Base-by-base conservation (phyloP, 169 alveolate genomes). In the Eimeria praecox region DNA sequence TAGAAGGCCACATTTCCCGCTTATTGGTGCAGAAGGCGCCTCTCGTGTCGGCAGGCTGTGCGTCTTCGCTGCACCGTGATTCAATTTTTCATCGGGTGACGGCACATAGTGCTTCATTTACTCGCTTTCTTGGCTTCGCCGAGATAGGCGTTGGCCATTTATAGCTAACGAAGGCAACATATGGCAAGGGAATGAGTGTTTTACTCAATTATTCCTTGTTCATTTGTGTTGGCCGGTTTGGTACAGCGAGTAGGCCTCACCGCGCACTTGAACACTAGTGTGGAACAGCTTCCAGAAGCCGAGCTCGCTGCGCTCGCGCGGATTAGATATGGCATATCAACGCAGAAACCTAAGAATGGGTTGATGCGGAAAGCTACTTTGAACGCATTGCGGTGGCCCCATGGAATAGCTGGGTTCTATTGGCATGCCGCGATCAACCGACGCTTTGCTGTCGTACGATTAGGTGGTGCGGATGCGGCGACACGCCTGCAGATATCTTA, bases 391-490 rank as follows among this genome's bases (percentile, higher is more conserved):
- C 82, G 20, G 18, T 38, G 80, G 22, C 24, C 49, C 80, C 27
- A 33, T 9, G 30, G 80, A 3, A 3, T 46, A 69, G 46, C 14
- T 9, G 78, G 78, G 12, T 33, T 30, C 42, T 69, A 27, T 33
- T 42, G 16, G 40, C n/a, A 35, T 3, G 54, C 38, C 82, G 82
- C 30, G n/a, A 49, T 1, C 52, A 71, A 30, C 20, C 3, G 33
- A 35, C 52, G 82, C 22, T 71, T 20, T 38, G 16, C 52, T 38
- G 33, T 71, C 22, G 16, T 33, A 4, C 0, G 46, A 71, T 2
- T 71, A 71, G 82, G 82, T 71, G 49, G 82, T 71, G 22, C 82
- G 82, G 46, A 71, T 71, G 52, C 16, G 38, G 33, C 82, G 33
- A 5, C 18, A 71, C 82, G 33, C 24, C 1, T 33, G 46, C 22